Conservation (phyloP, 2,329 filamentous ascomycete genomes). For the Penicillium decumbens region DNA sequence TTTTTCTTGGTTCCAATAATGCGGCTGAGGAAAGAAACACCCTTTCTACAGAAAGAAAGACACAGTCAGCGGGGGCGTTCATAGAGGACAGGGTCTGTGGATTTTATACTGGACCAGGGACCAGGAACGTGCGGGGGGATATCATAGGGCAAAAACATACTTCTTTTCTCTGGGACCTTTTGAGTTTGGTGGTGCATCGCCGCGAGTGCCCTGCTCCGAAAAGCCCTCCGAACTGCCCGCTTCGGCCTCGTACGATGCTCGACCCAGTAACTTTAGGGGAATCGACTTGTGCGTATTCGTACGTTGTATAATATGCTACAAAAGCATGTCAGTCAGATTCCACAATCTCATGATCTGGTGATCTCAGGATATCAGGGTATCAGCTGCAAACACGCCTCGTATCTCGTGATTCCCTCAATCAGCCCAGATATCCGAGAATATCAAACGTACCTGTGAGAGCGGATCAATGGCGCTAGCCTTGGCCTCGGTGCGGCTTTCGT, state of each 20-base stretch:
- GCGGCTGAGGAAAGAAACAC: slow-evolving; percentile 83
- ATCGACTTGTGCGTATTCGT: slow-evolving; percentile 61
- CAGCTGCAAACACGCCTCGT: slow-evolving; percentile 3
- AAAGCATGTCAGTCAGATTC: background rate
- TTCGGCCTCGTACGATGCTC: slow-evolving; percentile 41
- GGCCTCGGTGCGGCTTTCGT: slow-evolving; percentile 31
- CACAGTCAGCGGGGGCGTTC: background rate
- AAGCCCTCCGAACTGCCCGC: slow-evolving; percentile 35
- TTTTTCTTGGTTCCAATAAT: slow-evolving; percentile 75
- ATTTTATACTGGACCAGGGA: background rate
- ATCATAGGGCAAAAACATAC: slow-evolving; percentile 43
- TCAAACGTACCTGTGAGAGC: slow-evolving; percentile 57
- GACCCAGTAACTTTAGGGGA: slow-evolving; percentile 41
- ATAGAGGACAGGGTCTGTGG: background rate
- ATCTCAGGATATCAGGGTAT: background rate
- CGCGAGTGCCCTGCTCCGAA: slow-evolving; percentile 28
- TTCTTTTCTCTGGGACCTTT: slow-evolving; percentile 58
- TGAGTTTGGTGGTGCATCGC: slow-evolving; percentile 31
- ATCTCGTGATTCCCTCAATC: background rate
- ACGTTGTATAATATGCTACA: slow-evolving; percentile 60
- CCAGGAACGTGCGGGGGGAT: background rate
- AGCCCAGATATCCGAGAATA: background rate
- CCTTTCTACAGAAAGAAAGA: slow-evolving; percentile 58
- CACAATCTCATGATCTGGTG: background rate
- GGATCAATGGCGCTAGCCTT: slow-evolving; percentile 57